Evolutionary conservation across 352 stramenopile species (phyloP), one percentile per base, ranked within the genome.

Genomic region (Phytophthora uliginosa): DNA sequence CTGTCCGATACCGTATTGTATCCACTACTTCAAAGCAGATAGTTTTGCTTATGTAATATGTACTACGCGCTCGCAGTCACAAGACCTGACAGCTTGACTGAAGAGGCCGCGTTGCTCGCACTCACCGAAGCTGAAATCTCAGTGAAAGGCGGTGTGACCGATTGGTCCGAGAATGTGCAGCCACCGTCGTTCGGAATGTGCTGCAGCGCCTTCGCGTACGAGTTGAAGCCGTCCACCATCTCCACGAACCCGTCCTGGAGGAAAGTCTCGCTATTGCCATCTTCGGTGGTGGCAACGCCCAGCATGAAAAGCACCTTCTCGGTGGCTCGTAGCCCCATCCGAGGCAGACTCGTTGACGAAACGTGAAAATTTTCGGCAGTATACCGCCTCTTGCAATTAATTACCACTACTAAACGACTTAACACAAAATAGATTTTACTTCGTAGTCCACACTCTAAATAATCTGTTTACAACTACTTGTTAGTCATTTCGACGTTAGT

Each of bases 181-280:
- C 48, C 33, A 10, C 73, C 71, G 33, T 63, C 74, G 20, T 59
- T 81, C 7, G 54, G 71, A 7, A 85, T 38, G 62, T 83, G 81
- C 3, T 83, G 17, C 10, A 50, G 65, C 28, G 71, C 28, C 10
- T 52, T 58, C 18, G 59, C 26, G 10, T 58, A 24, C 12, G 59
- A 55, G 22, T 50, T 60, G 20, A 28, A 17, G 42, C 18, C 40
- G 24, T 54, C 40, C 34, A 68, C 34, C 4, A 6, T 55, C 7
- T 33, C 24, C 5, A 60, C 61, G 17, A 52, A 60, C 36, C 22
- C 52, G 26, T 60, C 61, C 24, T 60, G 34, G 1, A 68, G 3
- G 15, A 40, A 57, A 13, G 24, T 57, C 1, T 57, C 1, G n/a
- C 15, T 24, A 18, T 56, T 12, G 26, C 26, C n/a, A 18, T 48